Conservation (phyloP, 2,329 filamentous ascomycete genomes). For the Penicillium sp. region DNA sequence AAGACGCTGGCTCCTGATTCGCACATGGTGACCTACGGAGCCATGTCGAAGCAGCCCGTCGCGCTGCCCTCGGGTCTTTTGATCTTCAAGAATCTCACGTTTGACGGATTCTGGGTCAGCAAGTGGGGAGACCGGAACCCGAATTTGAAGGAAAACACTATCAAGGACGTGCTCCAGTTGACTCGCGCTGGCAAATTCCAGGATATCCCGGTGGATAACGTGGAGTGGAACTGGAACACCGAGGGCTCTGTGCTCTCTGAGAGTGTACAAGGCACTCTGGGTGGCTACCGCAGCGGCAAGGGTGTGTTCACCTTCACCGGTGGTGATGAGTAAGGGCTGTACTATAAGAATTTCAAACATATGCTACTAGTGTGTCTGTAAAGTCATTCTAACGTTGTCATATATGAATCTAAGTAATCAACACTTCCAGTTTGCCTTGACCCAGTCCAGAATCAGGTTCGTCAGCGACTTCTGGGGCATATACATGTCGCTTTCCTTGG, state of each 20-base stretch:
- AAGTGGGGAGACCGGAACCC: constrained; percentile 79
- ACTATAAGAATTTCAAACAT: not conserved
- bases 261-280: constrained; percentile 78
- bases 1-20: constrained; percentile 69
- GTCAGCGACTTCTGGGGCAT: constrained; percentile 58
- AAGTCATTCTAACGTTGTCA: not conserved
- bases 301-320: constrained; percentile 80
- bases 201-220: constrained; percentile 78
- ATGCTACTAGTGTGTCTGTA: not conserved
- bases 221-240: constrained; percentile 82
- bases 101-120: constrained; percentile 94
- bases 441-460: constrained; percentile 61
- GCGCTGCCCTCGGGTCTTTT: constrained; percentile 77
- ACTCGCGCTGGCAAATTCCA: constrained; percentile 75
- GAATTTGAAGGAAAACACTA: constrained; percentile 72
- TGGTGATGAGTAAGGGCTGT: constrained; percentile 28
- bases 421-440: constrained; percentile 56
- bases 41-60: constrained; percentile 88
- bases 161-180: constrained; percentile 80
- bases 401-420: not conserved
- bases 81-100: constrained; percentile 90
- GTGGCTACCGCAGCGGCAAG: constrained; percentile 85
- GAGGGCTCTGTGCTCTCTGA: constrained; percentile 66
- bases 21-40: constrained; percentile 89
- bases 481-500: constrained; percentile 53